Percentiles rank a stretch among this genome's conserved stretches.
Conservation (phyloP, 2,329 filamentous ascomycete genomes). For the Colletotrichum costaricense region DNA sequence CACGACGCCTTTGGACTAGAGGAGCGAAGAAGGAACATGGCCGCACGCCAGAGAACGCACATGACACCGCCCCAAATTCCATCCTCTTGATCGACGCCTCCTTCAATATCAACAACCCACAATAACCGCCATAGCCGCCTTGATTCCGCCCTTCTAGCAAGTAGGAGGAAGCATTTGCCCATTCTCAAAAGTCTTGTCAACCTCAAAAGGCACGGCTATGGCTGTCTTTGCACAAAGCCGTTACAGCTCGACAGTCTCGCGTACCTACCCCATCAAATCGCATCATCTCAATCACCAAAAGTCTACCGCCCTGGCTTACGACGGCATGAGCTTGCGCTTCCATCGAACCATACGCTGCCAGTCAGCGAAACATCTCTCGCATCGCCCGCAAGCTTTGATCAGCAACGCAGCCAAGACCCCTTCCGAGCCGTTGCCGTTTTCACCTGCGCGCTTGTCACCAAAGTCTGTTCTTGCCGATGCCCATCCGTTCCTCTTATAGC, state of each 20-base stretch:
- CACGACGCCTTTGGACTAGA: background rate
- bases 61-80: constrained; percentile 12
- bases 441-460: constrained; percentile 13
- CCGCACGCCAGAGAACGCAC: constrained; percentile 9
- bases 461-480: constrained; percentile 23
- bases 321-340: background rate
- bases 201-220: background rate
- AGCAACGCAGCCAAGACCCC: background rate
- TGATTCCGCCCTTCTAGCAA: background rate
- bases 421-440: background rate
- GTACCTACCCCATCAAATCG: background rate
- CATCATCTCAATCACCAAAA: background rate
- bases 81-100: constrained; percentile 11
- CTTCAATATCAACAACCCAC: background rate
- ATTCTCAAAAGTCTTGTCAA: background rate
- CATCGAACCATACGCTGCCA: background rate
- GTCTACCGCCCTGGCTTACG: background rate
- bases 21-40: constrained; percentile 7
- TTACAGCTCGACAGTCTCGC: background rate
- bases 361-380: background rate
- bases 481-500: background rate
- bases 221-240: background rate
- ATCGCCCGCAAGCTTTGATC: constrained; percentile 1
- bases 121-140: background rate
- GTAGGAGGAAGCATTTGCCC: background rate